Conservation (phyloP, 352 stramenopile species). For the Phytopythium oedochilum region DNA sequence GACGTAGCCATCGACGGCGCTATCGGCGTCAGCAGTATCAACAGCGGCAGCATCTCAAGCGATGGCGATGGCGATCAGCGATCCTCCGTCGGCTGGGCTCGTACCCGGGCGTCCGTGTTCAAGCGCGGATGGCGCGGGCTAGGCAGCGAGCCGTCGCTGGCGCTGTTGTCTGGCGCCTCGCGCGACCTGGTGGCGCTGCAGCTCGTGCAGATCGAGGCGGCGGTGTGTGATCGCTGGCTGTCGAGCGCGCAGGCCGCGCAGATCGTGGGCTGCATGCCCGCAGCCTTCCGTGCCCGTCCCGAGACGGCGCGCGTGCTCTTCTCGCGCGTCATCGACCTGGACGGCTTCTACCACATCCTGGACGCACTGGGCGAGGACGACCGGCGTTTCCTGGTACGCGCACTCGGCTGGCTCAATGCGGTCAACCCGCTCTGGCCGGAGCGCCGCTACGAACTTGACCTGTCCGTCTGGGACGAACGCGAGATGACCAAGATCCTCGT, state of each 20-base stretch:
- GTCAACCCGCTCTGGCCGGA: slow-evolving; percentile 71
- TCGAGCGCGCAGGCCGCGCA: slow-evolving; percentile 55
- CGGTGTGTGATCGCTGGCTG: slow-evolving; percentile 75
- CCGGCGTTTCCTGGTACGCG: slow-evolving; percentile 37
- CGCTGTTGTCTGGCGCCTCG: slow-evolving; percentile 39
- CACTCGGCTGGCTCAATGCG: slow-evolving; percentile 78
- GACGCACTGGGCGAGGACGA: slow-evolving; percentile 43
- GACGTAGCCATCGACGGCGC: slow-evolving; percentile 10
- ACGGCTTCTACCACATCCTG: slow-evolving; percentile 59
- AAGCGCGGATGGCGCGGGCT: slow-evolving; percentile 32
- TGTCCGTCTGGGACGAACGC: slow-evolving; percentile 68
- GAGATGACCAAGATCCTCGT: slow-evolving; percentile 81
- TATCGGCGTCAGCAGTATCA: background rate
- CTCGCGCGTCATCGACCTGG: slow-evolving; percentile 63
- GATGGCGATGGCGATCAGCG: background rate
- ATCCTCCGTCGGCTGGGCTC: slow-evolving; percentile 1
- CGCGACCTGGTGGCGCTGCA: slow-evolving; percentile 74
- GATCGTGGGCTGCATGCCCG: slow-evolving; percentile 76
- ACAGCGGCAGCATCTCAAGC: background rate
- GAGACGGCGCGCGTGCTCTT: slow-evolving; percentile 77
- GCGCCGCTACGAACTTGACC: slow-evolving; percentile 60
- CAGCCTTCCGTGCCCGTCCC: slow-evolving; percentile 41
- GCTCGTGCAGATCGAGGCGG: slow-evolving; percentile 78
- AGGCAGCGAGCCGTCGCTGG: slow-evolving; percentile 29
- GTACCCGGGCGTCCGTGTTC: slow-evolving; percentile 33